Evolutionary conservation across 148 eudicot genomes (phyloP).

Genomic region (Rhododendron kiyosumense): DNA sequence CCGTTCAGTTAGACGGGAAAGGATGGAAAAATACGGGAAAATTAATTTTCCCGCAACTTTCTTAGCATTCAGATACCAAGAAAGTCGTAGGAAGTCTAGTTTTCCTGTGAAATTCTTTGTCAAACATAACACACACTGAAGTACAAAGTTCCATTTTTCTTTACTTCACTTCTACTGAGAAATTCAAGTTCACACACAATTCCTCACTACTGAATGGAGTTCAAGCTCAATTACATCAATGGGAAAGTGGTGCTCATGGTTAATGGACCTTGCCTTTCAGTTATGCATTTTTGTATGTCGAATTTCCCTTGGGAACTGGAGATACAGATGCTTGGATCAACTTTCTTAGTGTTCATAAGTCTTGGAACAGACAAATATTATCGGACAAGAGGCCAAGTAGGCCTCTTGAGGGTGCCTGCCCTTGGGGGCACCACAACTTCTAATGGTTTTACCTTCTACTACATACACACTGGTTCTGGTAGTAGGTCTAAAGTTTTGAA

Average conservation of each 20-base stretch:
- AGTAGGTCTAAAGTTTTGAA: background rate
- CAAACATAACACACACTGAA: too few relatives aligned
- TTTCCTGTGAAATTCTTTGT: background rate
- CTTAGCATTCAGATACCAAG: background rate
- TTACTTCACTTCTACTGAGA: background rate
- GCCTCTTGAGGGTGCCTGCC: background rate
- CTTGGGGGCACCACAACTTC: background rate
- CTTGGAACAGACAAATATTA: background rate
- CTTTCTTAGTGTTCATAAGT: background rate
- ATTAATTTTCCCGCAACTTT: background rate
- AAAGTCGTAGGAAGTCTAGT: background rate
- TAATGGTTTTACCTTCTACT: background rate
- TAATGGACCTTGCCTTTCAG: background rate
- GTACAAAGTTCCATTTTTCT: background rate
- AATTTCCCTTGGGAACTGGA: background rate
- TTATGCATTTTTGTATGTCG: background rate
- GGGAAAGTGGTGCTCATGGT: background rate
- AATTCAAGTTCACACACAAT: background rate
- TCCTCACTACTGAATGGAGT: background rate
- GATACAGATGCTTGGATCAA: background rate
- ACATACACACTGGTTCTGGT: background rate
- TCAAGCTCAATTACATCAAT: background rate
- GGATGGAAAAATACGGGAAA: too few relatives aligned
- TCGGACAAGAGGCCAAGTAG: background rate
- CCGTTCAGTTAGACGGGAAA: background rate